Evolutionary conservation across 225 moss, liverwort and hornwort species (phyloP).

Genomic region (Pseudoscleropodium purum): DNA sequence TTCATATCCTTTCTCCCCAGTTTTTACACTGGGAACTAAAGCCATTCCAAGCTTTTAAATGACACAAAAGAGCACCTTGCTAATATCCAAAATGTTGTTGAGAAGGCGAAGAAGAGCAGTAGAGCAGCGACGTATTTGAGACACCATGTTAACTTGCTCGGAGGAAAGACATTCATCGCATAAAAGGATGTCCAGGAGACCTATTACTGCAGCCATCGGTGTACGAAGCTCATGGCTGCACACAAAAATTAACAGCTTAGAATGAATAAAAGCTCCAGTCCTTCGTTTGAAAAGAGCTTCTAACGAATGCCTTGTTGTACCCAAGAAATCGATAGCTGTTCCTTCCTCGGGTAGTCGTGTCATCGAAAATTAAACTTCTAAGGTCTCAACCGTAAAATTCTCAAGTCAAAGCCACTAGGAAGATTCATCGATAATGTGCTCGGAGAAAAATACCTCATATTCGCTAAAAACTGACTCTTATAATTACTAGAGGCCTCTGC

Average conservation of each 20-base stretch:
- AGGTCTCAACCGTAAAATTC: background rate
- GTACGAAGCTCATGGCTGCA: conserved; percentile 91
- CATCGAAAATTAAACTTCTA: background rate
- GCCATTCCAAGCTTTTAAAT: background rate
- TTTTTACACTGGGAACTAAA: background rate
- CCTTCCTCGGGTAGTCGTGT: background rate
- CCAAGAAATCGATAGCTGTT: background rate
- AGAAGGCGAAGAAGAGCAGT: conserved; percentile 78
- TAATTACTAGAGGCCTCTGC: conserved; percentile 80
- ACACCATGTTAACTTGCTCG: conserved; percentile 72
- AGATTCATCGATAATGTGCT: background rate
- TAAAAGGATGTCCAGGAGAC: conserved; percentile 74
- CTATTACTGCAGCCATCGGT: conserved; percentile 89
- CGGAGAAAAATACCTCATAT: conserved; percentile 52
- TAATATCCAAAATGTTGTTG: conserved; percentile 81
- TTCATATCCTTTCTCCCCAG: background rate
- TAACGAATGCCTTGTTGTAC: background rate
- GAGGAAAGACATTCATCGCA: conserved; percentile 67
- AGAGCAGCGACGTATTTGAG: conserved; percentile 82
- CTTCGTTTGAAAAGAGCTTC: background rate
- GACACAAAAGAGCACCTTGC: conserved; percentile 45
- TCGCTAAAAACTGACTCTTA: conserved; percentile 83
- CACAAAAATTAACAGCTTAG: background rate
- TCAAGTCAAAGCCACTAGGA: background rate
- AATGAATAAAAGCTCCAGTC: background rate